A percentile compares a stretch with the other conserved stretches of the same genome.
Conservation (phyloP, 129 eudicot species). For the Gnaphalium uliginosum region DNA sequence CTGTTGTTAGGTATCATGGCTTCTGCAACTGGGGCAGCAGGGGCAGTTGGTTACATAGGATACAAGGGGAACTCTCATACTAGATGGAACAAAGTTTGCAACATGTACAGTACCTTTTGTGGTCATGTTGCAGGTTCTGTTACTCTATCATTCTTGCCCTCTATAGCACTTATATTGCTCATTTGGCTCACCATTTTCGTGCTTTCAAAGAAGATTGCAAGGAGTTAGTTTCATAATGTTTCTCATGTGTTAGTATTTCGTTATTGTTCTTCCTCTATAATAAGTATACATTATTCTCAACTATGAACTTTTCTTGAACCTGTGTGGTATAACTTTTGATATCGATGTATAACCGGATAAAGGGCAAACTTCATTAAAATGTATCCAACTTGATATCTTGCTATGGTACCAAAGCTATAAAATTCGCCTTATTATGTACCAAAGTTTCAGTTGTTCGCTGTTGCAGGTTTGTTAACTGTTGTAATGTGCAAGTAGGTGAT, state of each 20-base stretch:
- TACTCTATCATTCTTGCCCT: slow-evolving; percentile 42
- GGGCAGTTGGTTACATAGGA: slow-evolving; percentile 68
- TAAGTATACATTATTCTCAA: not conserved
- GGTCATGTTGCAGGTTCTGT: slow-evolving; percentile 48
- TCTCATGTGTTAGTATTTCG: not conserved
- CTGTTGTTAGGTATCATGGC: slow-evolving; percentile 64
- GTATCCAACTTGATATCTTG: too few species aligned
- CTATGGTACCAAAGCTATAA: too few species aligned
- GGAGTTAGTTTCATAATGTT: not conserved
- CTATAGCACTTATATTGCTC: slow-evolving; percentile 53
- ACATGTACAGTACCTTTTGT: slow-evolving; percentile 50
- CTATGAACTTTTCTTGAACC: not conserved
- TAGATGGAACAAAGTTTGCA: slow-evolving; percentile 58
- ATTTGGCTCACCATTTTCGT: slow-evolving; percentile 46
- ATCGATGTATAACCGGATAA: too few species aligned
- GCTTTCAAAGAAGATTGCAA: slow-evolving; percentile 45
- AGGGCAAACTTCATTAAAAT: too few species aligned
- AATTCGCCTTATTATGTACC: too few species aligned
- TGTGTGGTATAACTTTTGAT: too few species aligned
- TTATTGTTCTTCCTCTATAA: not conserved
- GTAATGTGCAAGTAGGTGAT: too few species aligned
- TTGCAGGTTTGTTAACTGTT: too few species aligned
- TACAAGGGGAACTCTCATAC: slow-evolving; percentile 62
- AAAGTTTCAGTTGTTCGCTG: too few species aligned
- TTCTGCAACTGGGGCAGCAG: slow-evolving; percentile 71